Conservation (phyloP, 23 red algal genomes). For the Gracilaria vermiculophylla region DNA sequence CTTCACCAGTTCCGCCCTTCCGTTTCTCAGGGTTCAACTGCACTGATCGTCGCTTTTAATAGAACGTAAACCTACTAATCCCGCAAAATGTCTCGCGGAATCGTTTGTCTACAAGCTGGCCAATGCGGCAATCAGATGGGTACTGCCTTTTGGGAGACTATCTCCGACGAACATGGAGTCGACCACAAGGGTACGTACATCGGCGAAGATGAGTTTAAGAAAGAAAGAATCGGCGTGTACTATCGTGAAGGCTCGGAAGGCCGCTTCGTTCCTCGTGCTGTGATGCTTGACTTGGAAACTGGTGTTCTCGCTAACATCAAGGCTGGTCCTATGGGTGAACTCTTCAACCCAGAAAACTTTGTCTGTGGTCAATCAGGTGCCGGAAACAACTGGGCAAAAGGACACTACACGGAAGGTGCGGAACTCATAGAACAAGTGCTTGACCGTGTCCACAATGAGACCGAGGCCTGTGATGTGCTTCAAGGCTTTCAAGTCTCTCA, state of each 20-base stretch:
- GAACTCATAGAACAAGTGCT: constrained; percentile 91
- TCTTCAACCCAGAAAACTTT: constrained; percentile 97
- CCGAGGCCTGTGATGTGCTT: constrained; percentile 95
- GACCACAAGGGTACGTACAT: constrained; percentile 62
- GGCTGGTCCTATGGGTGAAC: constrained; percentile 56
- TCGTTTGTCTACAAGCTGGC: constrained; percentile 75
- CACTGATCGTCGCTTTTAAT: too few relatives aligned
- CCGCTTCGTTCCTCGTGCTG: constrained; percentile 90
- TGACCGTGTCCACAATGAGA: constrained; percentile 90
- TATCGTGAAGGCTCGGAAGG: constrained; percentile 85
- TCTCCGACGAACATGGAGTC: constrained; percentile 97
- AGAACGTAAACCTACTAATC: neutral
- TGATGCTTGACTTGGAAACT: constrained; percentile 92
- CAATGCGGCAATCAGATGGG: constrained; percentile 99
- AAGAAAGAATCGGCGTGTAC: constrained; percentile 90
- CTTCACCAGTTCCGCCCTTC: neutral
- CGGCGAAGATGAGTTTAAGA: constrained; percentile 60
- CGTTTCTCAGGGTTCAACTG: neutral
- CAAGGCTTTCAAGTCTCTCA: constrained; percentile 99
- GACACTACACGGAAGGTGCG: constrained; percentile 99
- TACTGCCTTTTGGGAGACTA: constrained; percentile 88
- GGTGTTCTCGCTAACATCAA: constrained; percentile 88
- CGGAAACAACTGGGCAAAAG: constrained; percentile 99
- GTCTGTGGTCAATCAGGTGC: constrained; percentile 87
- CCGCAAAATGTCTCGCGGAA: constrained; percentile 41